Evolutionary conservation across 768 basidiomycete genomes (phyloP).

Genomic region (Tricholoma matsutake): DNA sequence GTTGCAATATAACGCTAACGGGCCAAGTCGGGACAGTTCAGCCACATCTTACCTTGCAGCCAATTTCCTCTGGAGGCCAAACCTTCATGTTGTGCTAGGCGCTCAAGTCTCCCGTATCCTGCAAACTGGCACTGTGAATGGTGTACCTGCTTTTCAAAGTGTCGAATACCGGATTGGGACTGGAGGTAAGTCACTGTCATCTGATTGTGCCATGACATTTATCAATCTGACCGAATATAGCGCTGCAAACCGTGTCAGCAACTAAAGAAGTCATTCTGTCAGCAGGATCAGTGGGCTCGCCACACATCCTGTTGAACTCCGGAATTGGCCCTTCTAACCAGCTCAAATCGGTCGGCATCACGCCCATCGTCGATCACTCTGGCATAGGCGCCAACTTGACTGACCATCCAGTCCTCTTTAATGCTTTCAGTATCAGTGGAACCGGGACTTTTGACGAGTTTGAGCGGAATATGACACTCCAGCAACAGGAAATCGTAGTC

Average conservation of each 20-base stretch:
- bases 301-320: slow-evolving; percentile 6
- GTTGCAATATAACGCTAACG: slow-evolving; percentile 11
- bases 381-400: neutral
- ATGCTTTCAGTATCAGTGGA: neutral
- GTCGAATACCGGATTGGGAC: slow-evolving; percentile 3
- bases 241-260: slow-evolving; percentile 1
- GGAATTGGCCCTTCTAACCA: neutral
- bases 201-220: neutral
- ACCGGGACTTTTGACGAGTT: slow-evolving; percentile 15
- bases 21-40: slow-evolving; percentile 15
- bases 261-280: slow-evolving; percentile 9
- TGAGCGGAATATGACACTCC: slow-evolving; percentile 17
- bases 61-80: slow-evolving; percentile 13
- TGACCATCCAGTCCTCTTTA: slow-evolving; percentile 1
- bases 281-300: slow-evolving; percentile 8
- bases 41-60: slow-evolving; percentile 21
- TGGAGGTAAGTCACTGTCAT: neutral
- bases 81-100: slow-evolving; percentile 19
- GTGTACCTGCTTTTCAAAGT: neutral
- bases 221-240: neutral
- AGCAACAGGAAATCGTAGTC: slow-evolving; percentile 6
- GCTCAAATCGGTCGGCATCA: neutral
- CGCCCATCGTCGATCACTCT: neutral
- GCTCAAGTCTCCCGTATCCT: slow-evolving; percentile 13
- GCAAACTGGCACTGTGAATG: neutral